Evolutionary conservation across 768 basidiomycete genomes (phyloP), one percentile per base, ranked within the genome.

Genomic region (Suillus discolor): DNA sequence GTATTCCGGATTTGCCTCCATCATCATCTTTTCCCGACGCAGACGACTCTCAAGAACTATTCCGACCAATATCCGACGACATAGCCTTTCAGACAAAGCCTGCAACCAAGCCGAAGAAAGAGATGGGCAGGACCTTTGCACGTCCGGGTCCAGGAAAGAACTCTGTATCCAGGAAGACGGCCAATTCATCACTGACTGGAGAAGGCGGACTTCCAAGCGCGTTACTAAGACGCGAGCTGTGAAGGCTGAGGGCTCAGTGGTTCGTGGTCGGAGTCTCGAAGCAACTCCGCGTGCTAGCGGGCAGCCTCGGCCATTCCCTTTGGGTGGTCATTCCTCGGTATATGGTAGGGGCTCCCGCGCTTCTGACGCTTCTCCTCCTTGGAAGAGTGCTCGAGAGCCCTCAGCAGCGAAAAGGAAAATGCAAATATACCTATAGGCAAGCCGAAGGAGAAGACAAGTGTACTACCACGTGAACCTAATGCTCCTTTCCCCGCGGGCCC

Each of bases 21-120:
- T 65, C 77, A 0, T 76, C 71, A 8, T 76, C 73, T 20, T 41
- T 69, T 1, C 16, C 31, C 15, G 66, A 57, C 38, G 23, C 57
- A 31, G 68, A 60, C 12, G 18, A 66, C 45, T 74, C 75, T 54
- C 75, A 75, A 57, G 75, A 75, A 44, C 15, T 67, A 16, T 47
- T 63, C 61, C 70, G 65, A 34, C 70, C 69, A 0, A 68, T 73
- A 63, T 72, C 73, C 18, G 66, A 70, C 20, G 71, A 63, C 11
- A 59, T 72, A 31, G 63, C 63, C 13, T 28, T 18, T 42, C 25
- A 60, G 39, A 39, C 8, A 16, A 16, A 25, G 20, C 36, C 34
- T 20, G 6, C 25, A 41, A 38, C 25, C 54, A 62, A 42, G n/a
- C 18, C 25, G 25, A 55, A 61, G 38, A 60, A 41, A 60, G 39